Percentiles rank a stretch among this genome's conserved stretches.
Evolutionary conservation across 257 asterid species (phyloP).

Genomic region (Ocimum tenuiflorum): DNA sequence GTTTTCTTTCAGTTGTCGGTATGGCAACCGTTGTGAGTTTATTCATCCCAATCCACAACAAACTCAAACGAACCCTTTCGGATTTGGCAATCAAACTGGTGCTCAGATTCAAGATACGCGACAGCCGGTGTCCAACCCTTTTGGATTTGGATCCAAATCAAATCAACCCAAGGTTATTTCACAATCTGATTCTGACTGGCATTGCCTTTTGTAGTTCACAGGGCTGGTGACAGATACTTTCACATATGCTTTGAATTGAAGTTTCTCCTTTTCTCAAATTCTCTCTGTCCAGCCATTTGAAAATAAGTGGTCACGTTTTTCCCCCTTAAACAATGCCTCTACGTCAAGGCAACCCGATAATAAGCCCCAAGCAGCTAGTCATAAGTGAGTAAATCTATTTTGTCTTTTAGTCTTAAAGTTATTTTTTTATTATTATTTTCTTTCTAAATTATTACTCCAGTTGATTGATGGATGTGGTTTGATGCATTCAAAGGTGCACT

Average conservation of each 20-base stretch:
- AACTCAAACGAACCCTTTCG: constrained; percentile 54
- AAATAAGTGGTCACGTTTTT: constrained; percentile 72
- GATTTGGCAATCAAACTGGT: constrained; percentile 57
- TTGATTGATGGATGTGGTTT: constrained; percentile 19
- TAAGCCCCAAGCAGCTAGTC: constrained; percentile 51
- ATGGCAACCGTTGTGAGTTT: constrained; percentile 68
- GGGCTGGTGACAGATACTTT: not conserved
- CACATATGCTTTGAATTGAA: not conserved
- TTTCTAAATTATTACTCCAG: not conserved
- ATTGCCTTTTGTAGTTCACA: not conserved
- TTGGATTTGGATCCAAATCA: constrained; percentile 64
- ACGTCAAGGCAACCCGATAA: constrained; percentile 46
- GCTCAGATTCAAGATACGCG: constrained; percentile 45
- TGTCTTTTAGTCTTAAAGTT: not conserved
- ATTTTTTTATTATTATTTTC: constrained; percentile 19
- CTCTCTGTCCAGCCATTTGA: constrained; percentile 55
- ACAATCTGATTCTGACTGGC: not conserved
- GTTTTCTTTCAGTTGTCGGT: constrained; percentile 56
- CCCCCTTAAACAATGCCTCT: constrained; percentile 39
- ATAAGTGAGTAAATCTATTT: constrained; percentile 44
- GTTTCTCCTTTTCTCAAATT: constrained; percentile 18
- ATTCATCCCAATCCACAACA: constrained; percentile 57
- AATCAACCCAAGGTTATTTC: constrained; percentile 10
- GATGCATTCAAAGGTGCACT: constrained; percentile 59
- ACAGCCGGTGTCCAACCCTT: constrained; percentile 60